Evolutionary conservation across 179 eudicot genomes (phyloP), one percentile per base, ranked within the genome.

Genomic region (Spinacia oleracea): DNA sequence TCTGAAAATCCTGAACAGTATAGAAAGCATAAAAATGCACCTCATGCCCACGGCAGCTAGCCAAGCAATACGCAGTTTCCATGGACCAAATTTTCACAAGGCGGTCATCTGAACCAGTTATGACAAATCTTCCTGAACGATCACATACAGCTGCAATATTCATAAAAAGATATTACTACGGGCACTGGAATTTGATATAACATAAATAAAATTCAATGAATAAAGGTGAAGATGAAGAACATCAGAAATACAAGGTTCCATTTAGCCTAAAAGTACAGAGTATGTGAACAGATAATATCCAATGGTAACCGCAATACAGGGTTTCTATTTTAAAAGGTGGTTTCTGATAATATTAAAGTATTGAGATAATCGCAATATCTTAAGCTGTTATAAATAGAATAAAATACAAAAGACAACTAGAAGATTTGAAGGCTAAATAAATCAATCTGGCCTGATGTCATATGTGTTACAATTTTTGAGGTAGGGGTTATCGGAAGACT

Each of bases 11-110:
- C 31, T 31, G 31, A 59, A 72, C 45, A 16, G 5, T n/a, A 32
- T 55, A 21, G 35, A 64, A 60, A 80, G 73, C 62, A 78, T 64
- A 18, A 62, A 82, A 77, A 88, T 91, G 79, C 86, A 94, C 97
- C 84, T 92, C 97, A 84, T 94, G 98, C 53, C 97, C 98, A 78
- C 97, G 97, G 74, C 97, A 94, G 89, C 98, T 94, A 56, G 97
- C 93, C 88, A 94, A 87, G 87, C 93, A 90, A 86, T 86, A 89
- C 55, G 97, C 97, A 76, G 94, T 93, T 87, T 94, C 98, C 97
- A 91, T 92, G 78, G 97, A 92, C 98, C 98, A 93, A 77, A 94
- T 89, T 73, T 96, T 96, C 18, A 96, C 93, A 79, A 91, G 98
- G 70, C 93, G 96, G 62, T 92, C 94, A 83, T 96, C 97, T 46